phyloP scores from a whole-genome alignment of 306 rosid species.

The Carpinus fangiana region DNA sequence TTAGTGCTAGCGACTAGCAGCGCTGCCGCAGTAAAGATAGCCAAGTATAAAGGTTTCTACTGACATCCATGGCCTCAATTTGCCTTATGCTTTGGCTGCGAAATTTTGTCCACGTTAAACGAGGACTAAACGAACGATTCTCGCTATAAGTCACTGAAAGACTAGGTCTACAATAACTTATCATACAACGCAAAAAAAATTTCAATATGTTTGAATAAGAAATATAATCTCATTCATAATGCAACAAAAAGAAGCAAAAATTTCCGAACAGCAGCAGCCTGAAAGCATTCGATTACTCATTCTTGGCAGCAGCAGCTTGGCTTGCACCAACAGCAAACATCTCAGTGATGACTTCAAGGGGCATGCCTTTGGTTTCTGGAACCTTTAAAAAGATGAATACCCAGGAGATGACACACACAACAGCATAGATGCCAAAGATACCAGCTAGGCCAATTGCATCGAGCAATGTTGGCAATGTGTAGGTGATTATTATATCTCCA shows the following conservation, averaged over 20 bases:
- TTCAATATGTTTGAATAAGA: background rate
- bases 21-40: too few species aligned
- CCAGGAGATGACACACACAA: conserved; percentile 62
- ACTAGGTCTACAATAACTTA: background rate
- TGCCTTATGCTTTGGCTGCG: too few species aligned
- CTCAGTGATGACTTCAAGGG: conserved; percentile 80
- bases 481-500: conserved; percentile 68
- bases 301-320: conserved; percentile 50
- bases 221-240: conserved; percentile 7
- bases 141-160: background rate
- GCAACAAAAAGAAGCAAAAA: background rate
- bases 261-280: background rate
- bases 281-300: conserved; percentile 30
- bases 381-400: conserved; percentile 68
- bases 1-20: too few species aligned
- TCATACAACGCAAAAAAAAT: background rate
- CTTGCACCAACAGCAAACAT: conserved; percentile 70
- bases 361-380: conserved; percentile 93
- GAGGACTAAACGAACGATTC: background rate
- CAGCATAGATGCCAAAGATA: conserved; percentile 60
- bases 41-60: too few species aligned
- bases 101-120: too few species aligned
- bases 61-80: too few species aligned
- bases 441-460: conserved; percentile 58
- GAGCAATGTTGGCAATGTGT: conserved; percentile 67